Conservation (phyloP, 2,329 filamentous ascomycete species). For the Mycocentrospora acerina region DNA sequence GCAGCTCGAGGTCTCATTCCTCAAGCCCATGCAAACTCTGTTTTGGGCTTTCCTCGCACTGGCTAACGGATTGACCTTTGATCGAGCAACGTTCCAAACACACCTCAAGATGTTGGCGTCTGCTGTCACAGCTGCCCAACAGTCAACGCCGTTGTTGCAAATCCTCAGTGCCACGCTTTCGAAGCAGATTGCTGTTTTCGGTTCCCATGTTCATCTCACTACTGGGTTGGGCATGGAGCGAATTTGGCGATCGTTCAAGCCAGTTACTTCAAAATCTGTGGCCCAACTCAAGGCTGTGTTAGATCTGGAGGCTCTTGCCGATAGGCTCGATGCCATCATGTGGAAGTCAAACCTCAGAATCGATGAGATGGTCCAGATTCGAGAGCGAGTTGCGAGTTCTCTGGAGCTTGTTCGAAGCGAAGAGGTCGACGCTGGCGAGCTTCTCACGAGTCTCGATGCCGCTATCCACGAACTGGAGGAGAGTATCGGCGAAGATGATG, state of each 20-base stretch:
- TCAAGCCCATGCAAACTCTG: constrained; percentile 39
- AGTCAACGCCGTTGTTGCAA: constrained; percentile 20
- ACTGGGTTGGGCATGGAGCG: constrained; percentile 79
- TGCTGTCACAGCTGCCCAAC: constrained; percentile 7
- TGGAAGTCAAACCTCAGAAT: constrained; percentile 37
- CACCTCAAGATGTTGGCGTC: constrained; percentile 48
- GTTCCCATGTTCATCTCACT: constrained; percentile 68
- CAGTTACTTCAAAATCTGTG: constrained; percentile 51
- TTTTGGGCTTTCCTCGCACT: constrained; percentile 54
- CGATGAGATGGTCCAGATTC: constrained; percentile 39
- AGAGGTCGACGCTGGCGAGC: constrained; percentile 30
- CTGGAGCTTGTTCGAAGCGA: constrained; percentile 33
- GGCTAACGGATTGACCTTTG: constrained; percentile 45
- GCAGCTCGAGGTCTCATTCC: constrained; percentile 12
- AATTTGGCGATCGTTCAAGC: constrained; percentile 74
- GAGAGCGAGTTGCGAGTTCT: constrained; percentile 37
- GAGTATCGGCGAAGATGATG: constrained; percentile 28
- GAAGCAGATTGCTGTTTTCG: constrained; percentile 53
- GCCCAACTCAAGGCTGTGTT: constrained; percentile 43
- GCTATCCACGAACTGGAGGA: constrained; percentile 36
- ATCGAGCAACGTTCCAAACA: constrained; percentile 57
- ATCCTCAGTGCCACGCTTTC: constrained; percentile 26
- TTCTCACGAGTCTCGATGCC: constrained; percentile 28
- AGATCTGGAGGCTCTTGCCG: constrained; percentile 48
- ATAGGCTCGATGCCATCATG: constrained; percentile 47